These are phyloP conservation scores for Tetrapisispora fleetii DNA, from an alignment of 805 yeast genomes.

Conservation along the genomic window DNA sequence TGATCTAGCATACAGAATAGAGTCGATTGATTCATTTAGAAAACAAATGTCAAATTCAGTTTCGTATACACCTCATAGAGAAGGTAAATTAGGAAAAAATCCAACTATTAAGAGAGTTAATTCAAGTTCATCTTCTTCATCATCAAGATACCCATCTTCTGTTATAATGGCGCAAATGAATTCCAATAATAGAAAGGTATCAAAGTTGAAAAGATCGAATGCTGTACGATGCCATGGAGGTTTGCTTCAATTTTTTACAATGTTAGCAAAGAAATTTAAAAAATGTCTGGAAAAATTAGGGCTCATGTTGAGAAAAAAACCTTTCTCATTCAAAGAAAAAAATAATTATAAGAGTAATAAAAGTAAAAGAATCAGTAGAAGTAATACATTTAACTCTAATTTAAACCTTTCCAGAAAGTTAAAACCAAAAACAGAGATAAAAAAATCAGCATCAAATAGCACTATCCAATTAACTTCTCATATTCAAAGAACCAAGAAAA, in stretches of 20 bases:
- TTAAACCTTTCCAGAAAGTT: neutral
- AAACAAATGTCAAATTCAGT: neutral
- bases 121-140: conserved; percentile 6
- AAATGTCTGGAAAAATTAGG: conserved; percentile 23
- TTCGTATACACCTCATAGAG: neutral
- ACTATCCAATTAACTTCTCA: conserved; percentile 19
- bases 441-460: conserved; percentile 7
- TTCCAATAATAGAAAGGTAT: neutral
- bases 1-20: conserved; percentile 22
- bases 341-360: neutral
- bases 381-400: neutral
- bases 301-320: conserved; percentile 18
- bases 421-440: neutral
- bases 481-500: conserved; percentile 22
- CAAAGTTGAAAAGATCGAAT: conserved; percentile 18
- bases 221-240: conserved; percentile 34
- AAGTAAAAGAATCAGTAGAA: neutral
- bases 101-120: conserved; percentile 14
- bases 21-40: conserved; percentile 8
- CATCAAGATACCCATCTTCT: neutral
- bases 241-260: conserved; percentile 26
- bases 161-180: conserved; percentile 1
- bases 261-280: conserved; percentile 20
- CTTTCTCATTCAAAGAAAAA: conserved; percentile 9
- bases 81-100: conserved; percentile 2